Base-by-base conservation (phyloP, 768 basidiomycete species). In the Xerocomellus intermedius region DNA sequence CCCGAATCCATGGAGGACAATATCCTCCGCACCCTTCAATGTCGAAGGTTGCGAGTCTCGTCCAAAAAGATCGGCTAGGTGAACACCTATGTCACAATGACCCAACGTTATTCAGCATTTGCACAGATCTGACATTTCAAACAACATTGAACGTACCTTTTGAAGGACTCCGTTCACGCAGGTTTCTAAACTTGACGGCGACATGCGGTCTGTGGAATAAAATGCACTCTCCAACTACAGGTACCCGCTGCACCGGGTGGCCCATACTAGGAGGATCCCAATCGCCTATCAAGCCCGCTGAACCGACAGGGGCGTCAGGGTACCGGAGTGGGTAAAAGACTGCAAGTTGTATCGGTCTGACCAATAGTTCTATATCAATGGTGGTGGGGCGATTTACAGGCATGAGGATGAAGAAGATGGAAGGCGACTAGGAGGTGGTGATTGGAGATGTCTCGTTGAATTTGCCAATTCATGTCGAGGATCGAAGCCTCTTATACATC, bases 401-500 rank as follows among this genome's bases (percentile, higher is more conserved):
- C 59, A 65, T 62, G 3, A 16, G 1, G 19, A 19, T 14, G n/a
- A 13, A 30, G 41, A 38, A 24, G 22, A 39, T 19, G 35, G 12
- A 36, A n/a, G 26, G 33, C 16, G 10, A 33, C 8, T 21, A 26
- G 30, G 8, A 3, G 17, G 14, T 5, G 19, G 17, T 12, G 39
- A 37, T 33, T 10, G 28, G 32, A 9, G 21, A 22, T 3, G 36
- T 45, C 17, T 52, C 22, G 28, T 41, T 26, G 8, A 33, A 17
- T n/a, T 36, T 42, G 38, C 19, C 28, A 8, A 28, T 10, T 28
- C 41, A 19, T 49, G 32, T 41, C 33, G 30, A 24, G 38, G 48
- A 44, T 9, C n/a, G 24, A 19, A n/a, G 8, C 13, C 13, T 16
- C n/a, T 64, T 64, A 56, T 60, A 44, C 14, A 2, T 33, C n/a